Base-by-base conservation (phyloP, 2,329 filamentous ascomycete genomes). In the Colletotrichum sp. region DNA sequence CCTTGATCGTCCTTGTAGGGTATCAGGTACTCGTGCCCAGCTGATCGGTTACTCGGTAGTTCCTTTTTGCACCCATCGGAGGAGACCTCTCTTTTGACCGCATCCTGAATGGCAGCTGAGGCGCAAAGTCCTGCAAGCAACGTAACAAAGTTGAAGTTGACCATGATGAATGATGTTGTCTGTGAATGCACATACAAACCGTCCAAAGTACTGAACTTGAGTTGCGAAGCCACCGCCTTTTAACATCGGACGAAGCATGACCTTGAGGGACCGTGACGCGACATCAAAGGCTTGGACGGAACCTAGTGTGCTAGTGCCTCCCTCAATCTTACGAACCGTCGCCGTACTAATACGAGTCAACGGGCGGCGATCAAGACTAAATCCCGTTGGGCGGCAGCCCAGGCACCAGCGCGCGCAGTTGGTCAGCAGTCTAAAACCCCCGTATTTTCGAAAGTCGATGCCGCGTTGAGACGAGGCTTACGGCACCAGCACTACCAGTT, bases 1-100 rank as follows among this genome's bases (percentile, higher is more conserved):
- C 52, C 72, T 81, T 48, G 65, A 13, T 72, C 74, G 7, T 71
- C 71, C 18, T 52, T 85, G 86, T 90, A 78, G 39, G 68, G 60
- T 32, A 70, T 69, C 26, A n/a, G 43, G 57, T 80, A 73, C 39
- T 68, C 61, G 32, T 52, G 13, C 10, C 68, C 57, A 8, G 28
- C 10, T n/a, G 12, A 15, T 21, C 66, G 66, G 1, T 21, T 34
- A 3, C 21, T 18, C 13, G 66, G 66, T 1, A 68, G 24, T 7
- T 13, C 10, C 15, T 68, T 60, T 7, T 16, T 21, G 26, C 66
- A 68, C 24, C 66, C 66, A 13, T 68, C 66, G 3, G 52, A 68
- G 4, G 30, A 36, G 3, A 26, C 15, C 7, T 60, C 21, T 18
- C 16, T 18, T 21, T 68, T 60, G 21, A n/a, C 30, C 6, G 66